phyloP scores from a whole-genome alignment of 1,284 basidiomycete genomes.

The Cryptococcus sp. region DNA sequence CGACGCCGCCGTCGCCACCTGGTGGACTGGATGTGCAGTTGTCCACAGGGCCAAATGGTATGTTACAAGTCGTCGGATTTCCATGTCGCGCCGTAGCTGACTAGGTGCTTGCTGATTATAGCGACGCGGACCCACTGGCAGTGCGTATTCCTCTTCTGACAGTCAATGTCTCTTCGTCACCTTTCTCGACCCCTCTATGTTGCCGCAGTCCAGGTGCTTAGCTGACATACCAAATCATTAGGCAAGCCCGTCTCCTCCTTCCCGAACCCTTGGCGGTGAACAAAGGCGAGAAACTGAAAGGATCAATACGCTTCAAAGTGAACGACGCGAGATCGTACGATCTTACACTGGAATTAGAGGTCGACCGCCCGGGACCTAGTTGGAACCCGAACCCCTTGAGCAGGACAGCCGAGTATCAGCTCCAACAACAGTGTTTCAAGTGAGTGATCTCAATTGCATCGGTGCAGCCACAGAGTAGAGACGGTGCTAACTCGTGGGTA shows the following conservation, averaged over 20 bases:
- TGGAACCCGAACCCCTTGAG: slow-evolving; percentile 35
- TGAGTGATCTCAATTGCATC: slow-evolving; percentile 13
- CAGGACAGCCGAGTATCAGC: slow-evolving; percentile 40
- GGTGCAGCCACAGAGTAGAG: not conserved
- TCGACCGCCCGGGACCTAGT: slow-evolving; percentile 38
- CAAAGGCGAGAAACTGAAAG: slow-evolving; percentile 45
- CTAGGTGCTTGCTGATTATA: slow-evolving; percentile 14
- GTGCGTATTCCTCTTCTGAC: slow-evolving; percentile 16
- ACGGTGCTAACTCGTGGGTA: not conserved
- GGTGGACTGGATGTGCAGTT: slow-evolving; percentile 46
- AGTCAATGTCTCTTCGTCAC: not conserved
- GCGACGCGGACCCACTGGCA: slow-evolving; percentile 52
- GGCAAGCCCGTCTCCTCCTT: slow-evolving; percentile 46
- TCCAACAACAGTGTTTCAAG: slow-evolving; percentile 53
- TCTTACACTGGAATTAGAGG: slow-evolving; percentile 41
- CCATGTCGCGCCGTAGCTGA: not conserved
- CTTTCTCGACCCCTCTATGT: not conserved
- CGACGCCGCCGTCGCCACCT: slow-evolving; percentile 41
- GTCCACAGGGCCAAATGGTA: slow-evolving; percentile 49
- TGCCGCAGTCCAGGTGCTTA: not conserved
- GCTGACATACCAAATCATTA: slow-evolving; percentile 9
- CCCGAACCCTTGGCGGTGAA: slow-evolving; percentile 54
- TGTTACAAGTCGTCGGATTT: slow-evolving; percentile 8
- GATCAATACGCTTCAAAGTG: slow-evolving; percentile 45
- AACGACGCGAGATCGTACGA: slow-evolving; percentile 52